A percentile compares a stretch with the other conserved stretches of the same genome.
Conservation (phyloP, 2,329 filamentous ascomycete genomes). For the Fusarium marasasianum region DNA sequence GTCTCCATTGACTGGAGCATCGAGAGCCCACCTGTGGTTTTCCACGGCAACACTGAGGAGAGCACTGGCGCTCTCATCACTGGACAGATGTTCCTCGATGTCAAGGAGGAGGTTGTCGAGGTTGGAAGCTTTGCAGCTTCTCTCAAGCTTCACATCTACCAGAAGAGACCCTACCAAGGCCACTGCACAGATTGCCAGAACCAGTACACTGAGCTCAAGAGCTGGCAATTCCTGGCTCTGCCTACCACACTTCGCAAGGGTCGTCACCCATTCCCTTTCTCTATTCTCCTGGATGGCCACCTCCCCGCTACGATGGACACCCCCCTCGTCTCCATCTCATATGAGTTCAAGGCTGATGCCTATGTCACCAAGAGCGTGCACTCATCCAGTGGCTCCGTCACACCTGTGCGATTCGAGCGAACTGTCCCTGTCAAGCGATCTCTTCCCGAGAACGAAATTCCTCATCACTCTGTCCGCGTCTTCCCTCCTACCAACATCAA, state of each 20-base stretch:
- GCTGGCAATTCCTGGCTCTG: constrained; percentile 78
- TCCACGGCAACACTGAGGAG: constrained; percentile 77
- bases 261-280: constrained; percentile 86
- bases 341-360: constrained; percentile 77
- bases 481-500: constrained; percentile 97
- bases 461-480: constrained; percentile 90
- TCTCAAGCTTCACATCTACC: constrained; percentile 74
- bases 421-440: constrained; percentile 81
- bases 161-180: constrained; percentile 82
- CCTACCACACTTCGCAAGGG: constrained; percentile 62
- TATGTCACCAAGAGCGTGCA: constrained; percentile 66
- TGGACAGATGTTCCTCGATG: constrained; percentile 78
- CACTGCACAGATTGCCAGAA: constrained; percentile 82
- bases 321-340: constrained; percentile 76
- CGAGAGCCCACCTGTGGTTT: constrained; percentile 86
- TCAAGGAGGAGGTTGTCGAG: constrained; percentile 72
- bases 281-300: constrained; percentile 83
- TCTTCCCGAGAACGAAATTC: constrained; percentile 75
- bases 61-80: constrained; percentile 89
- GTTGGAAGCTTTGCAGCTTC: constrained; percentile 78
- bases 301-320: constrained; percentile 86
- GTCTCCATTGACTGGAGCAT: constrained; percentile 67
- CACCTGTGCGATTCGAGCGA: constrained; percentile 69
- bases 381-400: constrained; percentile 49
- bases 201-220: constrained; percentile 77